Evolutionary conservation across 2,329 filamentous ascomycete species (phyloP).

Genomic region (Sclerotinia borealis): DNA sequence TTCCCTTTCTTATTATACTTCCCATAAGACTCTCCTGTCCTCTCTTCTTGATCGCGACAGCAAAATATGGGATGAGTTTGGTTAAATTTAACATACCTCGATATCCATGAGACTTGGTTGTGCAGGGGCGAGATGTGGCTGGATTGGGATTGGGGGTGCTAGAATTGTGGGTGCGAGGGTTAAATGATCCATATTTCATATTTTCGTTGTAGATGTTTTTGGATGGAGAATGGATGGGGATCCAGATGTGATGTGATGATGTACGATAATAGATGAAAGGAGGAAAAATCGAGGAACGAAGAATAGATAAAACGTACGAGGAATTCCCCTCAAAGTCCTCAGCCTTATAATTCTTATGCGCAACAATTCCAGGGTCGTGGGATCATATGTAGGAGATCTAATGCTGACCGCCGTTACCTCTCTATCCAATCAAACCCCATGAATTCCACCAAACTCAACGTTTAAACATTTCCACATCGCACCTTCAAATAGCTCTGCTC

Average conservation of each 20-base stretch:
- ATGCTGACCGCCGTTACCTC: conserved; percentile 28
- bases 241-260: not conserved
- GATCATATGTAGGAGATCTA: conserved; percentile 47
- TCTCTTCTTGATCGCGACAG: not conserved
- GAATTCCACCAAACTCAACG: no score
- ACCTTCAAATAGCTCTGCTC: no score
- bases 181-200: conserved; percentile 17
- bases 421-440: conserved; percentile 16
- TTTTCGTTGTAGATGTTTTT: not conserved
- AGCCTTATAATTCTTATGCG: conserved; percentile 45
- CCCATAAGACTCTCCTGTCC: not conserved
- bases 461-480: no score
- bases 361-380: conserved; percentile 47
- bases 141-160: conserved; percentile 22
- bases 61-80: not conserved
- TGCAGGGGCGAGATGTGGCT: conserved; percentile 19
- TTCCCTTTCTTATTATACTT: not conserved
- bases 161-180: conserved; percentile 19
- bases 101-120: conserved; percentile 20
- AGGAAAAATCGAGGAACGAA: no score
- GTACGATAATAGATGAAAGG: not conserved
- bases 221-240: not conserved
- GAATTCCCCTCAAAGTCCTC: conserved; percentile 47
- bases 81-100: conserved; percentile 27
- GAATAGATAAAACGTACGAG: conserved; percentile 25